Evolutionary conservation across 225 moss, liverwort and hornwort genomes (phyloP), one percentile per base, ranked within the genome.

Genomic region (Pseudisothecium myosuroides): DNA sequence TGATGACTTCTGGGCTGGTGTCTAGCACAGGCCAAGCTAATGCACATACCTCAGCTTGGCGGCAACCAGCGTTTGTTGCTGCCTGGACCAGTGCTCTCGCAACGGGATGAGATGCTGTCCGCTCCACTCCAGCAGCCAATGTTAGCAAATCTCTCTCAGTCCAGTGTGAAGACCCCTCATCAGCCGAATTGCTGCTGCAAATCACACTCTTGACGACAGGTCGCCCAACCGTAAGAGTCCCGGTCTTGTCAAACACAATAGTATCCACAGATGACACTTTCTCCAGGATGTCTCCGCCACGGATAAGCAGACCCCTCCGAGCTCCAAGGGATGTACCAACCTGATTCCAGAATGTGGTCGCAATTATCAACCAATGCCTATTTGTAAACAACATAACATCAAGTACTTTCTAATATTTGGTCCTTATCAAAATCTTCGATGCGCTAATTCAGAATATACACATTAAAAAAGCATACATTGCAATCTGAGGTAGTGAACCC

Each of bases 251-350:
- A 87, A 99, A 99, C 65, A 99, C 96, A 65, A 99, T 89, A 77
- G 95, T 95, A 84, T 96, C 96, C 58, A 99, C 85, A 18, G 93
- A 92, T 81, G 99, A 96, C 81, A 96, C 96, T 84, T 92, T 95
- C 89, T 99, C 97, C 91, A 99, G 83, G 82, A 99, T 95, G 88
- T 99, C 99, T 86, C 99, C 99, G 85, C 99, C 99, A 90, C 99
- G 93, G 76, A 99, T 97, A 49, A 99, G 96, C 81, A 99, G 93
- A 54, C 99, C 99, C 79, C 95, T 96, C 91, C 97, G 96, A 59
- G 99, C 99, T 18, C 99, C 99, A 85, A 99, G 89, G 85, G 99
- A 99, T 69, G 99, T 99, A 75, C 99, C 99, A 86, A 99, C 97
- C 99, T 99, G 87, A 64, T n/a, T 63, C 54, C 85, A 82, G 55